These are phyloP conservation scores for Nicotiana noctiflora DNA, from an alignment of 257 asterid species.

Conservation along the genomic window DNA sequence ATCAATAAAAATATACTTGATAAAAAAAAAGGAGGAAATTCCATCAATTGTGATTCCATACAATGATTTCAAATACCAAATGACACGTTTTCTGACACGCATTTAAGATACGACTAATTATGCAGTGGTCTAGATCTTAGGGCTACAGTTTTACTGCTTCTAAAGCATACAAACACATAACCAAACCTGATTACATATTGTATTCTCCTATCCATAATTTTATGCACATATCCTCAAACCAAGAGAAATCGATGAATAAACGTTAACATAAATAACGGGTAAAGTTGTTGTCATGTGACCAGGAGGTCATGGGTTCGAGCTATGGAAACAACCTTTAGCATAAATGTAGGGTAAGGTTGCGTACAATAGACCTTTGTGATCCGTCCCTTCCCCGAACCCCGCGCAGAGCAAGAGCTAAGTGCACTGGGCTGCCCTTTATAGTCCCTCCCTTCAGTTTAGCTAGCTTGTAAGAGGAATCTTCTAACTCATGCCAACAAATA, in stretches of 20 bases:
- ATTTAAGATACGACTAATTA: no score
- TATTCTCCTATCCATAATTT: background rate
- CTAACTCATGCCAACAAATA: background rate
- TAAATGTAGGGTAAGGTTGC: no score
- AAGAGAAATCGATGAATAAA: background rate
- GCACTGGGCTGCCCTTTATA: no score
- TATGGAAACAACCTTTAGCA: no score
- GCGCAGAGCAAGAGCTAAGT: no score
- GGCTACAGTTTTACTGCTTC: background rate
- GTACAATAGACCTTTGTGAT: no score
- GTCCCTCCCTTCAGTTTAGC: background rate
- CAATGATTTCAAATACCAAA: background rate
- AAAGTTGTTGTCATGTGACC: no score
- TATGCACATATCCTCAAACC: background rate
- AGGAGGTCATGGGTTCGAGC: no score
- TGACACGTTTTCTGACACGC: background rate
- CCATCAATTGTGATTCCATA: background rate
- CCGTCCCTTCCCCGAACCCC: no score
- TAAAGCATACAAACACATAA: background rate
- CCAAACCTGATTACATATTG: background rate
- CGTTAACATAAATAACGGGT: no score
- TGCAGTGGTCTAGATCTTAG: background rate
- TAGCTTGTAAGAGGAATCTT: background rate
- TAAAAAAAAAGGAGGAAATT: background rate
- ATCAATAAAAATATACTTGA: background rate